A percentile compares a stretch with the other conserved stretches of the same genome.
These are phyloP conservation scores for Lentinus brumalis DNA, from an alignment of 768 basidiomycete species.

Conservation along the genomic window DNA sequence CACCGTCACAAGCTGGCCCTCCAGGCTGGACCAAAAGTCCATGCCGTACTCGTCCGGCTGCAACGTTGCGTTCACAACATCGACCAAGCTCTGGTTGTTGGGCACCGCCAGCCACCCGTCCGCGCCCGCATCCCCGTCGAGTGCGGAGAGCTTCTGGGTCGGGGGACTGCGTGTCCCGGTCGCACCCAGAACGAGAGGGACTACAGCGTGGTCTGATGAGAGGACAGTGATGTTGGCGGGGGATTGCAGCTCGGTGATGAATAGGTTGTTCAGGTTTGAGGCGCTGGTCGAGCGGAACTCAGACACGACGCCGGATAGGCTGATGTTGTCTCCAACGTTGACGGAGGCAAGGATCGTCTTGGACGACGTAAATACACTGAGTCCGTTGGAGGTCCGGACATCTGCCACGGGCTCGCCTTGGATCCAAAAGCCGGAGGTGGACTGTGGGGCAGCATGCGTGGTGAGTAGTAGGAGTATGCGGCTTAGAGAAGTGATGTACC, in stretches of 20 bases:
- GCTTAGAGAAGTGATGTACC: slow-evolving; percentile 20
- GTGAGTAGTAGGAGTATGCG: background rate
- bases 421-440: slow-evolving; percentile 50
- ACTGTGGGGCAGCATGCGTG: slow-evolving; percentile 1
- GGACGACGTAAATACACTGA: slow-evolving; percentile 51
- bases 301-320: slow-evolving; percentile 46
- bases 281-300: slow-evolving; percentile 49
- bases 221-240: slow-evolving; percentile 50
- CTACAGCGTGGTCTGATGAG: slow-evolving; percentile 49
- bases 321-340: slow-evolving; percentile 50
- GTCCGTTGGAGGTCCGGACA: slow-evolving; percentile 49
- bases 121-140: slow-evolving; percentile 43
- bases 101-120: slow-evolving; percentile 60
- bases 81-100: slow-evolving; percentile 51
- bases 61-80: slow-evolving; percentile 46
- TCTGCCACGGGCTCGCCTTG: slow-evolving; percentile 42
- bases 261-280: slow-evolving; percentile 50
- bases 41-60: slow-evolving; percentile 54
- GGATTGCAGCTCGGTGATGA: slow-evolving; percentile 48
- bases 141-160: slow-evolving; percentile 47
- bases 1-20: slow-evolving; percentile 58
- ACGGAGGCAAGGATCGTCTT: slow-evolving; percentile 36
- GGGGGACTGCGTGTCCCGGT: slow-evolving; percentile 49
- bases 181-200: slow-evolving; percentile 50
- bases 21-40: slow-evolving; percentile 65